A percentile compares a stretch with the other conserved stretches of the same genome.
Conservation (phyloP, 441 rosid species). For the Populus hybrid region DNA sequence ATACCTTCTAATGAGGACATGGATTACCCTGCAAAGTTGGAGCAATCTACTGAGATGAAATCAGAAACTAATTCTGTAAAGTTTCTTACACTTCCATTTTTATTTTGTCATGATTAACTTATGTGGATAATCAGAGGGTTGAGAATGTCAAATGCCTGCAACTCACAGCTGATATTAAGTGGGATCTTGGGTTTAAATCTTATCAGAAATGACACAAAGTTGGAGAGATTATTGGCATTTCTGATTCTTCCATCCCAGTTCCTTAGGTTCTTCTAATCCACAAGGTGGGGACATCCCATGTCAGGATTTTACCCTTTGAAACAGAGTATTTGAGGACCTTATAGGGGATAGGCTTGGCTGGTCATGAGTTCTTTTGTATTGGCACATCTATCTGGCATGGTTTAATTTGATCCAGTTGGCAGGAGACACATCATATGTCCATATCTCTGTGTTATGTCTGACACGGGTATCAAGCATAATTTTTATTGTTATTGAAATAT, state of each 20-base stretch:
- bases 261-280: background rate
- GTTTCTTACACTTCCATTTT: constrained; percentile 11
- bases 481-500: background rate
- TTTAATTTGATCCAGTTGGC: background rate
- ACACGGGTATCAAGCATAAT: background rate
- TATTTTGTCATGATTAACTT: background rate
- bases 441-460: background rate
- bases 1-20: constrained; percentile 74
- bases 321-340: background rate
- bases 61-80: constrained; percentile 51
- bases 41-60: constrained; percentile 44
- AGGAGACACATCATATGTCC: background rate
- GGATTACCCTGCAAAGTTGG: constrained; percentile 92
- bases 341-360: background rate
- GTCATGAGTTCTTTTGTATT: background rate
- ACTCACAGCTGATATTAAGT: background rate
- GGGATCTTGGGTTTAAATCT: background rate
- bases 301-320: background rate
- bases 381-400: background rate
- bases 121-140: background rate
- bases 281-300: background rate
- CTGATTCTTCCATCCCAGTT: background rate
- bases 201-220: background rate
- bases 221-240: background rate
- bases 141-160: background rate